Percentiles rank a stretch among this genome's conserved stretches.
phyloP scores from a whole-genome alignment of 1,139 yeast genomes.

The Protomyces macrosporus region DNA sequence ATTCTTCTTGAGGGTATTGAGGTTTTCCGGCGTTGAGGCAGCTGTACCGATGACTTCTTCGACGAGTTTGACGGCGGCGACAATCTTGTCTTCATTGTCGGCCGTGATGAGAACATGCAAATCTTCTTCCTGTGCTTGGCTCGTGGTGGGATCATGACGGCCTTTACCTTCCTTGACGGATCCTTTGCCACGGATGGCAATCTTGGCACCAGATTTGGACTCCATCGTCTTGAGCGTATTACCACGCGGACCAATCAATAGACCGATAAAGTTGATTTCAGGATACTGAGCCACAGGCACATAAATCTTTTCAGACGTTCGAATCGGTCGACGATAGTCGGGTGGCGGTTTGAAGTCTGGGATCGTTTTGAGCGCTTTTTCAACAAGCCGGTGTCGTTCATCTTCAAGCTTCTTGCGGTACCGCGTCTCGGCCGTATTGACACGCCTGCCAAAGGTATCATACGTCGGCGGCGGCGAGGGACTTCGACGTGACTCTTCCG shows the following conservation, averaged over 20 bases:
- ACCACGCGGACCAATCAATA: conserved; percentile 92
- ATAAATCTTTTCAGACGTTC: conserved; percentile 72
- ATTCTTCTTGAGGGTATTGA: conserved; percentile 82
- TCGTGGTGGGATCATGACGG: conserved; percentile 45
- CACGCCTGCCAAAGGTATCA: conserved; percentile 74
- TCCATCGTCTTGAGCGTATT: conserved; percentile 77
- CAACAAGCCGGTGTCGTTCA: conserved; percentile 74
- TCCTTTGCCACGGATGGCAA: conserved; percentile 53
- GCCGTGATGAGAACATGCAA: conserved; percentile 84
- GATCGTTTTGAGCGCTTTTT: conserved; percentile 61
- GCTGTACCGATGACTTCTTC: conserved; percentile 68
- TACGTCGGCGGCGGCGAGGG: conserved; percentile 94
- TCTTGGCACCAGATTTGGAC: conserved; percentile 53
- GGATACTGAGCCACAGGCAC: conserved; percentile 87
- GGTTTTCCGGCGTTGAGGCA: conserved; percentile 84
- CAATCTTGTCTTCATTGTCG: conserved; percentile 71
- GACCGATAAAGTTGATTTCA: conserved; percentile 73
- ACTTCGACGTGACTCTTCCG: conserved; percentile 44
- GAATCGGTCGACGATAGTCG: conserved; percentile 68
- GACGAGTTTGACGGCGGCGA: conserved; percentile 68
- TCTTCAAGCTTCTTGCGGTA: conserved; percentile 59
- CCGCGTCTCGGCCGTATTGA: conserved; percentile 73
- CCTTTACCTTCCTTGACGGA: conserved; percentile 89
- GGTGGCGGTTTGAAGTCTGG: conserved; percentile 80
- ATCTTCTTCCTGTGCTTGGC: conserved; percentile 63